Base-by-base conservation (phyloP, 73 alveolate genomes). In the Durusdinium trenchii region DNA sequence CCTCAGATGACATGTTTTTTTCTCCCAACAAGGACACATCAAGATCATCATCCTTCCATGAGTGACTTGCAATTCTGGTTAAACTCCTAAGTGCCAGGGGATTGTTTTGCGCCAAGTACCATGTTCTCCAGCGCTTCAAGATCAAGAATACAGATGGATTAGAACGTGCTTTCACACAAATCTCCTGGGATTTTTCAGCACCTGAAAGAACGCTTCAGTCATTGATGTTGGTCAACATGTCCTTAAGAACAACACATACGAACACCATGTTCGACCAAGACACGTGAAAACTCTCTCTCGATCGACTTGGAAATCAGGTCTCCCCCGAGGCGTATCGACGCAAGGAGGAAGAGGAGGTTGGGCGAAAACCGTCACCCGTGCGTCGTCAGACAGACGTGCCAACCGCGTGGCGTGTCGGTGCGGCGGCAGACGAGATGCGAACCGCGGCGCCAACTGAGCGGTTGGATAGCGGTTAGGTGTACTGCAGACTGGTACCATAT, bases 241-340 rank as follows among this genome's bases (percentile, higher is more conserved):
- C 42, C 42, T 46, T 26, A 10, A 40, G 30, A 16, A 35, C 40
- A n/a, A 47, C n/a, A n/a, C n/a, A n/a, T n/a, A n/a, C n/a, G n/a
- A n/a, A n/a, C n/a, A n/a, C n/a, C n/a, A n/a, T n/a, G 62, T 23
- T 9, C 45, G 23, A 16, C 26, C 67, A 16, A 12, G 89, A 28
- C 16, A 30, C 45, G 47, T 16, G 4, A 10, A 50, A 7, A 10
- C 54, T 7, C 26, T 40, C 42, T 36, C 14, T 35, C 50, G 38
- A 9, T 1, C n/a, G 10, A 52, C 28, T 73, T 38, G 4, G n/a
- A 3, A 38, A 32, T 48, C 71, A 82, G 92, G 94, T 84, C 40
- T 84, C 94, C 51, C 94, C 94, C 6, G 94, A 84, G 76, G 94
- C 94, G 32, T 52, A 84, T 52, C 50, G 75, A 84, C 48, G 75